Conservation (phyloP, 805 yeast genomes). For the Groenewaldozyma tartarivorans region DNA sequence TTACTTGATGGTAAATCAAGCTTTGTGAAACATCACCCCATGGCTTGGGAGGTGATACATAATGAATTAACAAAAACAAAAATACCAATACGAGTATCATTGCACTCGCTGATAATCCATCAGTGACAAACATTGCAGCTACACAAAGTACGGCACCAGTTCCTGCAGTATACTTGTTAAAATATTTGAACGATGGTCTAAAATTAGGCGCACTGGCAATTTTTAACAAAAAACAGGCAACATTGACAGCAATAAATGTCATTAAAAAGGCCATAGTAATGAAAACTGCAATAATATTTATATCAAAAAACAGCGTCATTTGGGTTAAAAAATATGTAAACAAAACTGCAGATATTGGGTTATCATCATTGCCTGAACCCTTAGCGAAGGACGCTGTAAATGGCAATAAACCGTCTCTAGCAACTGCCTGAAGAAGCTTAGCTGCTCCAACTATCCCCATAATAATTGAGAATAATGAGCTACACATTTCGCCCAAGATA, state of each 20-base stretch:
- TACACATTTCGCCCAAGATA: slow-evolving; percentile 82
- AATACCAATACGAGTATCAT: slow-evolving; percentile 57
- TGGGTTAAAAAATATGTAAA: slow-evolving; percentile 81
- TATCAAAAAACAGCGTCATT: slow-evolving; percentile 75
- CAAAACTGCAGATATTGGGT: slow-evolving; percentile 54
- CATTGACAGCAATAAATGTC: slow-evolving; percentile 90
- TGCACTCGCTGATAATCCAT: slow-evolving; percentile 76
- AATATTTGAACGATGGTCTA: slow-evolving; percentile 87
- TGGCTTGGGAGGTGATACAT: slow-evolving; percentile 85
- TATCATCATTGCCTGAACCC: slow-evolving; percentile 37
- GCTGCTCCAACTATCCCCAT: slow-evolving; percentile 97
- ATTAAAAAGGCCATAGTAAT: slow-evolving; percentile 95
- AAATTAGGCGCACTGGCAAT: slow-evolving; percentile 96
- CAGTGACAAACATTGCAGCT: slow-evolving; percentile 88
- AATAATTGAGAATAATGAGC: slow-evolving; percentile 83
- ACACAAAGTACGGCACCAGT: slow-evolving; percentile 62
- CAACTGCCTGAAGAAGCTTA: slow-evolving; percentile 79
- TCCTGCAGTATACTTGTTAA: slow-evolving; percentile 73
- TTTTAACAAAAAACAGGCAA: slow-evolving; percentile 84
- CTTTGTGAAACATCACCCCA: slow-evolving; percentile 99
- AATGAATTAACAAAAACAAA: slow-evolving; percentile 73
- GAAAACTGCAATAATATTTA: slow-evolving; percentile 87
- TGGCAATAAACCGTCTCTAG: slow-evolving; percentile 83
- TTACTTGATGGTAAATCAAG: slow-evolving; percentile 89
- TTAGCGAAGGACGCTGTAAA: slow-evolving; percentile 54